Percentiles rank a stretch among this genome's conserved stretches.
phyloP scores from a whole-genome alignment of 116 monocot genomes.

The Trichopus zeylanicus region DNA sequence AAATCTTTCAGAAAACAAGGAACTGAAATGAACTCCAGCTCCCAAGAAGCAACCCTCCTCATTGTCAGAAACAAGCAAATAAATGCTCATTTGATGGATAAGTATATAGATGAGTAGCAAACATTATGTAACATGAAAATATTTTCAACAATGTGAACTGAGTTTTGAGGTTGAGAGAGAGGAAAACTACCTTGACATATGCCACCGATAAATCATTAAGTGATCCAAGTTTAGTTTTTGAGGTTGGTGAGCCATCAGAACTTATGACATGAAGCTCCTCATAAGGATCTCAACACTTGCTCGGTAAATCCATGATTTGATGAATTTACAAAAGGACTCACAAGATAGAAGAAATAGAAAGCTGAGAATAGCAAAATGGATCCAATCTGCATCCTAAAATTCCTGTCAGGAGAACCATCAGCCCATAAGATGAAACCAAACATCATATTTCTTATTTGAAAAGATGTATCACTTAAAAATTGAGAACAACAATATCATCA shows the following conservation, averaged over 20 bases:
- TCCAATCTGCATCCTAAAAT: slow-evolving; percentile 73
- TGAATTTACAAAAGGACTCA: slow-evolving; percentile 74
- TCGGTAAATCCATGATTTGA: slow-evolving; percentile 86
- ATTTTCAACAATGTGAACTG: no score
- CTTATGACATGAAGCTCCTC: slow-evolving; percentile 59
- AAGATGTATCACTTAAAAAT: background rate
- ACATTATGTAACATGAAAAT: background rate
- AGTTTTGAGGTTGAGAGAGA: background rate
- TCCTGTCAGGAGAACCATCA: background rate
- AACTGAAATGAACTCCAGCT: slow-evolving; percentile 33
- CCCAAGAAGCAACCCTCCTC: slow-evolving; percentile 25
- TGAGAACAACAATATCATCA: background rate
- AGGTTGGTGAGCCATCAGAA: slow-evolving; percentile 13
- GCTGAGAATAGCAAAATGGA: slow-evolving; percentile 64
- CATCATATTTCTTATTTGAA: background rate
- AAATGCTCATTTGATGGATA: no score
- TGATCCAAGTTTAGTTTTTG: slow-evolving; percentile 5
- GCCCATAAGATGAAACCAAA: background rate
- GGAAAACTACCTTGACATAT: slow-evolving; percentile 45
- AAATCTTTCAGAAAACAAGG: slow-evolving; percentile 82
- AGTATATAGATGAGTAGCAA: background rate
- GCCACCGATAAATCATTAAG: slow-evolving; percentile 18
- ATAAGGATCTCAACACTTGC: slow-evolving; percentile 71
- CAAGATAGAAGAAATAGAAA: slow-evolving; percentile 72
- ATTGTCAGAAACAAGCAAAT: slow-evolving; percentile 7